phyloP scores from a whole-genome alignment of 805 yeast genomes.

The Deakozyma indianensis region DNA sequence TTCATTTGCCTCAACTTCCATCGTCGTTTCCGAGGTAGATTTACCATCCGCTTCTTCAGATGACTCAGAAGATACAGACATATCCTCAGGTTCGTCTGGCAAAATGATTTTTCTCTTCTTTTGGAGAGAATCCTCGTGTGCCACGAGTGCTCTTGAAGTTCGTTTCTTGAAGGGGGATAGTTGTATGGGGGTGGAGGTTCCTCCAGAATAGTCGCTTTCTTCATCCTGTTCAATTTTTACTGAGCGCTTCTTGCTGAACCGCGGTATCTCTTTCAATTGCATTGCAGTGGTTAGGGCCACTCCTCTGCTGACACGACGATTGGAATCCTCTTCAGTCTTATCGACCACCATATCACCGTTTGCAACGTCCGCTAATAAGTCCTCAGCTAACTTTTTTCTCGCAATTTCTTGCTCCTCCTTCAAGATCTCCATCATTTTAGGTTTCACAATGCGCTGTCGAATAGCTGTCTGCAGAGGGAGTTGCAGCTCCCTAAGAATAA shows the following conservation, averaged over 20 bases:
- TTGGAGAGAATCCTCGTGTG: background rate
- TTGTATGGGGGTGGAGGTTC: background rate
- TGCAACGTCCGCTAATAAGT: too few species aligned
- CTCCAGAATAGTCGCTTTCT: background rate
- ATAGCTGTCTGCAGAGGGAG: constrained; percentile 54
- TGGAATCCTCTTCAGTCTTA: constrained; percentile 13
- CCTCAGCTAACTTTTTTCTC: constrained; percentile 11
- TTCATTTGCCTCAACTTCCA: background rate
- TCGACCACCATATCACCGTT: too few species aligned
- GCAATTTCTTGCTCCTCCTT: constrained; percentile 19
- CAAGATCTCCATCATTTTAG: constrained; percentile 46
- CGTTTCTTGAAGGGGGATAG: constrained; percentile 1
- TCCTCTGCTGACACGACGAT: background rate
- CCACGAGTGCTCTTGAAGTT: background rate
- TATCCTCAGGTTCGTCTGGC: constrained; percentile 10
- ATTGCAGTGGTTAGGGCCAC: background rate
- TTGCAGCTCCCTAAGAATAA: constrained; percentile 50
- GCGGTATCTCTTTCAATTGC: background rate
- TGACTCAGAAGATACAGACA: background rate
- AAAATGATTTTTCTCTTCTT: constrained; percentile 3
- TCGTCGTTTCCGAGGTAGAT: background rate
- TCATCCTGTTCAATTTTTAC: background rate
- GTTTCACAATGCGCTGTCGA: constrained; percentile 57
- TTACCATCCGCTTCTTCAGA: background rate
- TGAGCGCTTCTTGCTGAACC: background rate